Base-by-base conservation (phyloP, 1,284 basidiomycete genomes). In the Meira nashicola region DNA sequence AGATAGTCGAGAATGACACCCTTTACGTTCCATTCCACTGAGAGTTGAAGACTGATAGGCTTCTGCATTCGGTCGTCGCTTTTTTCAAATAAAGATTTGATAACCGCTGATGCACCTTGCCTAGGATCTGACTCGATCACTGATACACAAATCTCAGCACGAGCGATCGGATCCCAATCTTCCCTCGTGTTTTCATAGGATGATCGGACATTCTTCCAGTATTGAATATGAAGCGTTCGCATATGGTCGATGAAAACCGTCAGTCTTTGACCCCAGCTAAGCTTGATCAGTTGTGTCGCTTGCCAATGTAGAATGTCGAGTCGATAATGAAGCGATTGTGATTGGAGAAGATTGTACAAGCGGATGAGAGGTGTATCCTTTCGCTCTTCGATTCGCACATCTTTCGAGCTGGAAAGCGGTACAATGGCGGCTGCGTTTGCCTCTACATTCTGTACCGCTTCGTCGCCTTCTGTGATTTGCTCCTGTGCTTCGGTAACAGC, bases 251-350 rank as follows among this genome's bases (percentile, higher is more conserved):
- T 47, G 38, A 19, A 21, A 5, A 46, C 55, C 11, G 60, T 54
- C 8, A 77, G 50, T 19, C 64, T 68, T 12, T 55, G 50, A 7
- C 70, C 70, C 74, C 73, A 76, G 19, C 67, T 67, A 39, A 70
- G 61, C 1, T 65, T 62, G 21, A 59, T 54, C 11, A 74, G 62
- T 39, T 72, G 65, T 47, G 66, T 59, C 0, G 71, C 65, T 52
- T 78, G 76, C 28, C 66, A 66, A 17, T 69, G 59, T 25, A 78
- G 50, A 40, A 77, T 76, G 47, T 74, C 69, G 41, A 78, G 64
- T 56, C 72, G 74, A 37, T 76, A 74, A 38, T 74, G 64, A 9
- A 76, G 59, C 1, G 76, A 62, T 21, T 71, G 66, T 39, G 40
- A 53, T 44, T 57, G 51, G 17, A 77, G 54, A 54, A 74, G 67